Evolutionary conservation across 331 rosid genomes (phyloP), one percentile per base, ranked within the genome.

Genomic region (Malus hybrid): DNA sequence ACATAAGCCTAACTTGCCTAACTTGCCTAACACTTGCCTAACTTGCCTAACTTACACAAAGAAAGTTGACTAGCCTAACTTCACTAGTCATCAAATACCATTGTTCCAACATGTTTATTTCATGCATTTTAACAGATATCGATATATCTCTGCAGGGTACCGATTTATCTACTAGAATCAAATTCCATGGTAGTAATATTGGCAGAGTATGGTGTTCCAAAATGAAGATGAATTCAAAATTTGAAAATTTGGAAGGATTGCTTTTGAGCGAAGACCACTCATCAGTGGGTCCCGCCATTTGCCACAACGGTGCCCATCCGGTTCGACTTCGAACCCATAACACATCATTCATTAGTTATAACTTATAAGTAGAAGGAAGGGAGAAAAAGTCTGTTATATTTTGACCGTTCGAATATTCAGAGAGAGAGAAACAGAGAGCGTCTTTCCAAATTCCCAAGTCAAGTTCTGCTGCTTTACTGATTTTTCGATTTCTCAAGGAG

Each of bases 381-480:
- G 29, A 10, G 7, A 7, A 11, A 10, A 10, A n/a, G 7, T 20
- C 6, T 15, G n/a, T 1, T 7, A 20, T 10, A 3, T 39, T 67
- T 52, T 39, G 50, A 10, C 50, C 50, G 50, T 44, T 44, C 50
- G 50, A 44, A 44, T 44, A 11, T 44, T 44, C 2, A 11, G 14
- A 11, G 50, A 4, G 4, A 33, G 29, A 56, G 13, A n/a, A 8
- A 4, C 11, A 18, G 2, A 28, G 6, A 2, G 79, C 81, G 60
- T 80, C 64, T 10, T 5, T 32, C 27, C 69, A 32, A n/a, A 44
- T 46, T 33, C 71, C 31, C 52, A 16, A 73, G 82, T 73, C 76
- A 56, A 65, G 46, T 20, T 59, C 52, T 39, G 19, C 55, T 67
- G 54, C 71, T 67, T 16, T 32, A 50, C 46, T 59, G 24, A 24